Evolutionary conservation across 2,329 filamentous ascomycete genomes (phyloP), one percentile per base, ranked within the genome.

Genomic region (Didymella exigua): DNA sequence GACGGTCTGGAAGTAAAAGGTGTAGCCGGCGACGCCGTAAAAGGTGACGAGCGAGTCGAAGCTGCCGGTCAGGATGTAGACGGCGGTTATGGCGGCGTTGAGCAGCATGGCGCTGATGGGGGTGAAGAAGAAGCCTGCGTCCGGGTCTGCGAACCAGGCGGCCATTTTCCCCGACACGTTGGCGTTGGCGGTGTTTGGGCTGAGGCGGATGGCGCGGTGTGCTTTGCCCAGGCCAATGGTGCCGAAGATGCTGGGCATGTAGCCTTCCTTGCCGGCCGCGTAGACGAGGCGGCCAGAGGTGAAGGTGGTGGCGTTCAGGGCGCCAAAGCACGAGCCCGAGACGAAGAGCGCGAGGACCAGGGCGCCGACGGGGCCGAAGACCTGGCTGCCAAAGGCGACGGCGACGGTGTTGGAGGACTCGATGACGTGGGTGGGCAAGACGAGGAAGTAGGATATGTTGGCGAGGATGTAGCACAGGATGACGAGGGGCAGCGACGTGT

Each of bases 1-100:
- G 0, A 99, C 95, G 0, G 93, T 96, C 51, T 96, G 79, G 75
- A 99, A 99, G 78, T 99, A 99, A 73, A 99, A 99, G 0, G 91
- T 91, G 74, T 99, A 99, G 13, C 93, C 93, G 0, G 95, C 95
- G 11, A 99, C 95, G 52, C 95, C 95, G 77, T 98, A 98, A 73
- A 99, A 99, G 0, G 95, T 98, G 53, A 98, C 84, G 2, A 99
- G 84, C 0, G 93, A 96, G 47, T 86, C 83, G 72, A 99, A 98
- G 73, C 96, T 91, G 75, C 95, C 95, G 5, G 96, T 86, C 2
- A 89, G 69, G 58, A 96, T 87, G 78, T 98, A 99, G 1, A 83
- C 78, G 3, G 84, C 78, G 0, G 91, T 96, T 19, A 99, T 78
- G 3, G 78, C 62, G 34, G 84, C 83, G 75, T 99, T 99, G 65